Conservation (phyloP, 164 flowering plant species). For the Berberis vulgaris region DNA sequence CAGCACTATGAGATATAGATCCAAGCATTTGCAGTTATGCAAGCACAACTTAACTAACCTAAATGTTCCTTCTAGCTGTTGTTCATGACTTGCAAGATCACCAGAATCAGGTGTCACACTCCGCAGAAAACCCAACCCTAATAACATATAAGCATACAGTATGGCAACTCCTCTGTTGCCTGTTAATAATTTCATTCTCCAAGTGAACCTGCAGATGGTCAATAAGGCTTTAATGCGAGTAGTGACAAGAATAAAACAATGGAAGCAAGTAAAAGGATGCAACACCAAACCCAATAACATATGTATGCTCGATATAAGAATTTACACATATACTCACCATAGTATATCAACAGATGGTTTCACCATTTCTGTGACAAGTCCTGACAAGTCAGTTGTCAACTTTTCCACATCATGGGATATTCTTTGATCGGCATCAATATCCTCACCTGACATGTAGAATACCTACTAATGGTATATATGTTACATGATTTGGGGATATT, state of each 20-base stretch:
- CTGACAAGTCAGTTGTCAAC: slow-evolving; percentile 61
- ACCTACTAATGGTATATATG: slow-evolving; percentile 38
- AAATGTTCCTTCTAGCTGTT: slow-evolving; percentile 93
- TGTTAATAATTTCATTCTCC: slow-evolving; percentile 95
- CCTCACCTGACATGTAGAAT: slow-evolving; percentile 65
- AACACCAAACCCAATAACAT: no score
- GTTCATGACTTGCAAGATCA: slow-evolving; percentile 74
- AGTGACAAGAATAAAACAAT: background rate
- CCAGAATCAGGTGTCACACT: slow-evolving; percentile 93
- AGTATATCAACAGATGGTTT: slow-evolving; percentile 95
- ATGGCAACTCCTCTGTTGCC: slow-evolving; percentile 88
- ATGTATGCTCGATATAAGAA: background rate
- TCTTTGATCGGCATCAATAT: slow-evolving; percentile 95
- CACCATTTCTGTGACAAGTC: slow-evolving; percentile 94
- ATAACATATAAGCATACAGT: slow-evolving; percentile 86
- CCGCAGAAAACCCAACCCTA: slow-evolving; percentile 90
- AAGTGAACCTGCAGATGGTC: slow-evolving; percentile 70
- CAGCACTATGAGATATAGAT: slow-evolving; percentile 4
- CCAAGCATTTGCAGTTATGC: slow-evolving; percentile 9
- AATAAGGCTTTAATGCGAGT: background rate
- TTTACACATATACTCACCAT: slow-evolving; percentile 46
- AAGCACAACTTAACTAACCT: slow-evolving; percentile 64
- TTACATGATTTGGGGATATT: background rate
- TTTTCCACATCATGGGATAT: slow-evolving; percentile 89
- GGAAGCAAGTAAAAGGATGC: no score